phyloP scores from a whole-genome alignment of 306 rosid species.

The Styphnolobium japonicum region DNA sequence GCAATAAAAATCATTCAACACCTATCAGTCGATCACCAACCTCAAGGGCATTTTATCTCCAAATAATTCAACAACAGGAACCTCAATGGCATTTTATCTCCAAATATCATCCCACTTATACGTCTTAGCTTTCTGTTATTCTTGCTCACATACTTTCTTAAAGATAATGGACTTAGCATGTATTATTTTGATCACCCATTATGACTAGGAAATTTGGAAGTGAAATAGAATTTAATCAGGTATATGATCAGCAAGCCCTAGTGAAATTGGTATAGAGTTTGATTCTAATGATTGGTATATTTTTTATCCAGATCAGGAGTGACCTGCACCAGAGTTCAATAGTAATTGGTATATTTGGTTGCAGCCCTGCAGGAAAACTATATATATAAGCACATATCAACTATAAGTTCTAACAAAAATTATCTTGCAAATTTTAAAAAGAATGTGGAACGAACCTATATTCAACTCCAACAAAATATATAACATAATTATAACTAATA shows the following conservation, averaged over 20 bases:
- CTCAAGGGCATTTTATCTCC: no score
- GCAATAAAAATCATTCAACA: neutral
- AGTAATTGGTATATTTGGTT: neutral
- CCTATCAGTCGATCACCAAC: no score
- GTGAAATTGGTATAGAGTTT: no score
- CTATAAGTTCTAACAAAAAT: neutral
- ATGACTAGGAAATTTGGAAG: neutral
- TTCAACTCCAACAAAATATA: neutral
- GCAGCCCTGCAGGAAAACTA: neutral
- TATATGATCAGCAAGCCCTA: neutral
- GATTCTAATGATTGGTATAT: neutral
- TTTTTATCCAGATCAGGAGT: neutral
- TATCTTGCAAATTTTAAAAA: neutral
- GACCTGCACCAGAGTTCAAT: neutral
- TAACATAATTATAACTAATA: neutral
- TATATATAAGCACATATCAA: neutral
- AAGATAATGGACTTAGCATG: neutral
- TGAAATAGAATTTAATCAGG: neutral
- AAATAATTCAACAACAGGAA: no score
- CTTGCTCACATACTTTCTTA: neutral
- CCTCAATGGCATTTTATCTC: no score
- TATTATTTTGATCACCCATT: neutral
- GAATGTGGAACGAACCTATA: neutral
- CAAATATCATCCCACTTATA: neutral
- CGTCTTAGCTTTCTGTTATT: neutral